Evolutionary conservation across 2,329 filamentous ascomycete genomes (phyloP), one percentile per base, ranked within the genome.

Genomic region (Fusarium anthophilum): DNA sequence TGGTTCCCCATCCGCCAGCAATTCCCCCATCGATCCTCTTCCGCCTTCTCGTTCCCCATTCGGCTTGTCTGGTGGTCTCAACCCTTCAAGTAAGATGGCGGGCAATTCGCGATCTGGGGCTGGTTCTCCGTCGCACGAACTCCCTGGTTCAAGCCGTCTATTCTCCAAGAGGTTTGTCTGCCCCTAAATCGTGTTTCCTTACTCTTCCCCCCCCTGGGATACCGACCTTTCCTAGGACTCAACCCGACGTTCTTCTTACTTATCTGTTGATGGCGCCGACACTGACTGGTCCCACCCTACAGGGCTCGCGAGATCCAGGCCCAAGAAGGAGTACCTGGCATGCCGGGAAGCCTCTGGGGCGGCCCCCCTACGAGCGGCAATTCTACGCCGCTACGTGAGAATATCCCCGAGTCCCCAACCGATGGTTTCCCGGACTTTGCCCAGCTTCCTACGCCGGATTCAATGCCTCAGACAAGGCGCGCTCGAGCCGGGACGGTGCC

Each of bases 231-330:
- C 53, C 53, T 64, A n/a, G 26, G 44, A 51, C 39, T 38, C 35
- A 44, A 43, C 41, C 24, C 56, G 20, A 32, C 45, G 30, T 41
- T 61, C 56, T 45, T 22, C 14, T 30, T 30, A n/a, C 26, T 56
- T 44, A 18, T 22, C 37, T 26, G 47, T 58, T 38, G 57, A 39
- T 57, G 43, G 45, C 44, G 55, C 68, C 75, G 57, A 78, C 73
- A 32, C 69, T 60, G 57, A 59, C 39, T 61, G 69, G 38, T 57
- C 47, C 57, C 38, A 59, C 47, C n/a, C 22, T 24, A n/a, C 71
- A 98, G 96, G 81, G 95, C 96, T 76, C 91, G 96, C 82, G 96
- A 99, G 84, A 98, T 98, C 72, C 96, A 98, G 86, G 95, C 95
- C 62, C 95, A 98, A 85, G 96, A 98, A 88, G 95, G 95, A 58